Conservation (phyloP, 345 rosid genomes). For the Draba incana region DNA sequence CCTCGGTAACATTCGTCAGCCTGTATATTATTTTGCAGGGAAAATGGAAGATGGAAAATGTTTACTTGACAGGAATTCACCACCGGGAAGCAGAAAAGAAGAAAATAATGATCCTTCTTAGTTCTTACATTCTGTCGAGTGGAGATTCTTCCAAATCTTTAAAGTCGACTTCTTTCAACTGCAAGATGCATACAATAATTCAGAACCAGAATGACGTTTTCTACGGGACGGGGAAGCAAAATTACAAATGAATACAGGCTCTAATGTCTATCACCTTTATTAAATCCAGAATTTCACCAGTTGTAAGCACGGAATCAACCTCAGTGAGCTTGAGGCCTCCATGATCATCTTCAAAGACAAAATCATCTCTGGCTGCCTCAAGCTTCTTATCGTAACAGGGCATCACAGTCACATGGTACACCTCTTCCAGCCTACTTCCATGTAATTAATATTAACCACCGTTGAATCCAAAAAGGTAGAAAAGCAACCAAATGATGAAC, state of each 20-base stretch:
- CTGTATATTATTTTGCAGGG: constrained; percentile 42
- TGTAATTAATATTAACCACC: neutral
- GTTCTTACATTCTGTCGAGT: constrained; percentile 72
- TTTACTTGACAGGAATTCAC: constrained; percentile 24
- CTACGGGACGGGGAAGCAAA: neutral
- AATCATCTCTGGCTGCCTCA: constrained; percentile 91
- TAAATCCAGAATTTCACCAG: constrained; percentile 88
- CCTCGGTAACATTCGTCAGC: constrained; percentile 73
- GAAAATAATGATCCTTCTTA: neutral
- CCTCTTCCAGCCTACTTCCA: constrained; percentile 67
- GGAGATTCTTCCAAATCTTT: constrained; percentile 68
- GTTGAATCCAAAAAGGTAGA: neutral
- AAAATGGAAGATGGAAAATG: neutral
- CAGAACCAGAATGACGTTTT: constrained; percentile 14
- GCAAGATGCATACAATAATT: constrained; percentile 38
- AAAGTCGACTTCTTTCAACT: constrained; percentile 78
- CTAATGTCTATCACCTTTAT: constrained; percentile 56
- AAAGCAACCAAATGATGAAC: constrained; percentile 1
- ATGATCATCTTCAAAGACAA: constrained; percentile 54
- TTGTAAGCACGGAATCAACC: constrained; percentile 95
- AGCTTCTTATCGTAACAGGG: constrained; percentile 99
- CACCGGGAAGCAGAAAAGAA: neutral
- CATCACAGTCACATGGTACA: constrained; percentile 95
- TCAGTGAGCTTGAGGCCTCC: constrained; percentile 52
- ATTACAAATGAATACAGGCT: neutral